Base-by-base conservation (phyloP, 768 basidiomycete genomes). In the Pleurotus pulmonarius region DNA sequence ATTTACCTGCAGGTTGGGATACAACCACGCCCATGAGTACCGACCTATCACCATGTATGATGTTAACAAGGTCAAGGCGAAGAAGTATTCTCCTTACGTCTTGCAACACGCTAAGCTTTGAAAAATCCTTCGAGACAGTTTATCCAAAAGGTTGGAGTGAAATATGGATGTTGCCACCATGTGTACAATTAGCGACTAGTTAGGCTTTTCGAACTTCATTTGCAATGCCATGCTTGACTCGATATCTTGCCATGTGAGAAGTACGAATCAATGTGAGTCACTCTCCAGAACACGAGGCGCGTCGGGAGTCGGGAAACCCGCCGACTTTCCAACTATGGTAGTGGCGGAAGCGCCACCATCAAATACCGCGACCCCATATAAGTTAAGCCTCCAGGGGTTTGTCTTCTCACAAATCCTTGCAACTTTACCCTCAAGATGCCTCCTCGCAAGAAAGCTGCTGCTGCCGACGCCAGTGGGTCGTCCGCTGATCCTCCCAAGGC, bases 1-100 rank as follows among this genome's bases (percentile, higher is more conserved):
- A 29, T 40, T 43, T 16, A 2, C 3, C 11, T 34, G 16, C 55
- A 88, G 91, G 56, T 63, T 94, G 48, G 91, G 92, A 8, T 93
- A 93, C 65, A 89, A 92, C 63, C 89, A 92, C 60, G 92, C 80
- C 3, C 77, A 80, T 59, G 83, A 88, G 65, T 86, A 82, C 62
- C 80, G 80, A 12, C 75, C 80, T 0, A 69, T 92, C 26, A 86
- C 86, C 3, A 71, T 75, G 63, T 71, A 69, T 0, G 90, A 93
- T 58, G 76, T 93, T 3, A 77, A 88, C 64, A 90, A 85, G 70
- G 89, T 90, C 60, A 91, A 87, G 72, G 85, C 89, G 34, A 83
- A 75, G 72, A 75, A 81, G 41, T 73, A 75, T 34, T 89, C 87
- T 13, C 59, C 67, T 13, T 81, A 74, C 63, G 69, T 83, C 46